These are phyloP conservation scores for Sugiyamaella xylanicola DNA, from an alignment of 1,139 yeast species.

Conservation along the genomic window DNA sequence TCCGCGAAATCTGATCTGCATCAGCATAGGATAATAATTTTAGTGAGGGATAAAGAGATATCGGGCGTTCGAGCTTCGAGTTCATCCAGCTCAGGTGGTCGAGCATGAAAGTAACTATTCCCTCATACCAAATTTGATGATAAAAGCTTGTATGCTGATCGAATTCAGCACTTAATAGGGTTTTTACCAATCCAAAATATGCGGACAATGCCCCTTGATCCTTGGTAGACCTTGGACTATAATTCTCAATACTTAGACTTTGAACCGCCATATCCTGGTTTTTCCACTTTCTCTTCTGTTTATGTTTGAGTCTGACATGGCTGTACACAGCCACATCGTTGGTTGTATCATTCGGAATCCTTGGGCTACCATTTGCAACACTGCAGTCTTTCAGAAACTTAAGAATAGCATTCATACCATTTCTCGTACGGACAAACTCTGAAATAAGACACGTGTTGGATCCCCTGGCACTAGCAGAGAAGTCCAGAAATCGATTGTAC, in stretches of 20 bases:
- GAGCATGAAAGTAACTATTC: slow-evolving; percentile 9
- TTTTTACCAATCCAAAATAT: slow-evolving; percentile 12
- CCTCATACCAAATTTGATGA: slow-evolving; percentile 17
- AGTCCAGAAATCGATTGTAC: slow-evolving; percentile 4
- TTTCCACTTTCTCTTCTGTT: slow-evolving; percentile 15
- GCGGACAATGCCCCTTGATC: slow-evolving; percentile 16
- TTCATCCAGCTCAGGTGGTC: slow-evolving; percentile 15
- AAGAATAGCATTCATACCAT: slow-evolving; percentile 16
- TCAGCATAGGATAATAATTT: not conserved
- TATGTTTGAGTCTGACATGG: slow-evolving; percentile 10
- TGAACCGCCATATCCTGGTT: slow-evolving; percentile 3
- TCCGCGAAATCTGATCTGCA: not conserved
- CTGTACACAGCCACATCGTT: slow-evolving; percentile 7
- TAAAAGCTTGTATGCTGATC: slow-evolving; percentile 4
- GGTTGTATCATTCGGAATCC: slow-evolving; percentile 6
- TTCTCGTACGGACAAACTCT: slow-evolving; percentile 12
- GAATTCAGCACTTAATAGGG: not conserved
- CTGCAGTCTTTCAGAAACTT: slow-evolving; percentile 12
- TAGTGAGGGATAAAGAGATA: not conserved
- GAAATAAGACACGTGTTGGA: slow-evolving; percentile 8
- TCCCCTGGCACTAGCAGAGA: not conserved
- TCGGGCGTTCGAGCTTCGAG: not conserved
- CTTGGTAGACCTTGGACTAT: slow-evolving; percentile 9
- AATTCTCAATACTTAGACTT: slow-evolving; percentile 4
- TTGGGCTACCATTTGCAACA: slow-evolving; percentile 9